These are phyloP conservation scores for Cucumis melo DNA, from an alignment of 306 rosid genomes.

Conservation along the genomic window DNA sequence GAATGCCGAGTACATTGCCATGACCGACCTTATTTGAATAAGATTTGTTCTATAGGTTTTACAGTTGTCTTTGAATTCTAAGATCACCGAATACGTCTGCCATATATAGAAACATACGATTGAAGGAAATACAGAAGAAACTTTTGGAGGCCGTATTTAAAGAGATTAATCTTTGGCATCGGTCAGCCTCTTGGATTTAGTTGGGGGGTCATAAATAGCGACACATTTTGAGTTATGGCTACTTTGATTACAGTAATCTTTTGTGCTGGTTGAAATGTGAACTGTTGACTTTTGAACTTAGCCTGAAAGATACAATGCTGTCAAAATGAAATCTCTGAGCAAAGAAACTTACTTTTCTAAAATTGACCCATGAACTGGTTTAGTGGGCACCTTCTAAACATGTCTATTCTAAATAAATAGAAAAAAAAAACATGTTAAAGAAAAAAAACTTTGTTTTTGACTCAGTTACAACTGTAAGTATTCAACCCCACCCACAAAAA, in stretches of 20 bases:
- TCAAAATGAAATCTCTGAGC: not conserved
- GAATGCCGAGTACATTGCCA: not conserved
- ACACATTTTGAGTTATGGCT: not conserved
- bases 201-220: not conserved
- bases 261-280: not conserved
- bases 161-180: not conserved
- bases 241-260: not conserved
- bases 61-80: too few relatives aligned
- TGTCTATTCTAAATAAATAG: not conserved
- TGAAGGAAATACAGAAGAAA: not conserved
- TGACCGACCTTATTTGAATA: too few relatives aligned
- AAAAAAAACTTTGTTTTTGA: not conserved
- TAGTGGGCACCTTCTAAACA: not conserved
- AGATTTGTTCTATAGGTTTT: too few relatives aligned
- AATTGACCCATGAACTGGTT: not conserved
- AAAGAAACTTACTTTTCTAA: not conserved
- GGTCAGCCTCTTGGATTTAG: not conserved
- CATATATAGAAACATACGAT: not conserved
- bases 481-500: not conserved
- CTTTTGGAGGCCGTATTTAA: not conserved
- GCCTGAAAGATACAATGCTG: not conserved
- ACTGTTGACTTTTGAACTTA: not conserved
- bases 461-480: not conserved
- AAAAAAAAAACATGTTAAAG: not conserved
- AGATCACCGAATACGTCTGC: too few relatives aligned